Evolutionary conservation across 1,284 basidiomycete species (phyloP).

Genomic region (Salmacisia buchloeana): DNA sequence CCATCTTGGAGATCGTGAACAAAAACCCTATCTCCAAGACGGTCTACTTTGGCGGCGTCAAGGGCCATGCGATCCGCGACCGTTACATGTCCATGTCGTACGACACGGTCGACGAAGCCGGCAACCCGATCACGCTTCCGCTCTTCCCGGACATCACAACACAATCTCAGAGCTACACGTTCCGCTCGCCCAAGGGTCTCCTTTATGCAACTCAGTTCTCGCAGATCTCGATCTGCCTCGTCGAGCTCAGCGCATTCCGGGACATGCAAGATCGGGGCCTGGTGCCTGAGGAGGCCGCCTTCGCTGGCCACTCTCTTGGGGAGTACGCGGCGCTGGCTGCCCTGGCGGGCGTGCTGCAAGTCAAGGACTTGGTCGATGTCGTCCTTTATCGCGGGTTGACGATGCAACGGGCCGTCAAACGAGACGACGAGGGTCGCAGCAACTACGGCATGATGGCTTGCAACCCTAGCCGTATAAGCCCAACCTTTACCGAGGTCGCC

Average conservation of each 20-base stretch:
- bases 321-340: constrained; percentile 97
- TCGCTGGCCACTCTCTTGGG: constrained; percentile 95
- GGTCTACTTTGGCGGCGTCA: constrained; percentile 97
- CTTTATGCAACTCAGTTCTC: constrained; percentile 97
- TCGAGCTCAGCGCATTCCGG: constrained; percentile 94
- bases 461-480: constrained; percentile 86
- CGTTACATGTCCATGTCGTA: constrained; percentile 99
- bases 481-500: constrained; percentile 70
- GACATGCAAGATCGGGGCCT: constrained; percentile 95
- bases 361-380: constrained; percentile 92
- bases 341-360: constrained; percentile 89
- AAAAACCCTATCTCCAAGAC: constrained; percentile 59
- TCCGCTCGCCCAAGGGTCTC: constrained; percentile 89
- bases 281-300: constrained; percentile 82
- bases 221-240: constrained; percentile 88
- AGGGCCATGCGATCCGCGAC: constrained; percentile 92
- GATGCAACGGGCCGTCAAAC: constrained; percentile 96
- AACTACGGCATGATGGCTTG: constrained; percentile 99
- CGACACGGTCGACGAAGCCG: constrained; percentile 81
- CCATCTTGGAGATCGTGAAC: constrained; percentile 78
- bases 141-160: constrained; percentile 44
- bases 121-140: constrained; percentile 57
- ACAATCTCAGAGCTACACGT: constrained; percentile 66
- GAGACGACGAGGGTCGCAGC: constrained; percentile 82
- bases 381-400: constrained; percentile 99